Base-by-base conservation (phyloP, 2,329 filamentous ascomycete species). In the Hypomyces rosellus region DNA sequence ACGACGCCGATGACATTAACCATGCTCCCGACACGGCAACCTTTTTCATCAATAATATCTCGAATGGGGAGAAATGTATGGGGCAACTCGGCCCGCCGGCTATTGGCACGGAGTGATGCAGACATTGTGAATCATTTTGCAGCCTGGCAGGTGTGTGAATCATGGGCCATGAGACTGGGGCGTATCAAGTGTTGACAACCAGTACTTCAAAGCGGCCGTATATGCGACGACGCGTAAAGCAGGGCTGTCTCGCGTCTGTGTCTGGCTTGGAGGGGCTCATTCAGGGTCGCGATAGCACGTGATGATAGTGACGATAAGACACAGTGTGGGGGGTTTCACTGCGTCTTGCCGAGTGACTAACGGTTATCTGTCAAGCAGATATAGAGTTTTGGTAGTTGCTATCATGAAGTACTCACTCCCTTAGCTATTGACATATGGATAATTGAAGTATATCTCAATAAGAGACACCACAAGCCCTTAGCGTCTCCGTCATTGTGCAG, bases 1-100 rank as follows among this genome's bases (percentile, higher is more conserved):
- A 92, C 78, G 4, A 92, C 67, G 1, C 89, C 90, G 46, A 89
- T 76, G 38, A 93, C 69, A 66, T 73, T 85, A 55, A 84, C 71
- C 5, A 70, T 51, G 2, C 39, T 57, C 25, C 62, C 55, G 22
- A 57, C 14, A 8, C 56, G 43, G 25, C 25, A 11, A 42, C 65
- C 49, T 20, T 64, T 62, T 16, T 65, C 65, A 46, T 76, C 66
- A 53, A 82, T 59, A 16, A 81, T 61, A 30, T 73, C 63, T 54
- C 68, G 61, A 57, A 75, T 65, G 12, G 62, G 49, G 45, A 53
- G 52, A 49, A 63, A 65, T 44, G 57, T 55, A 16, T 52, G 49
- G 16, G 62, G 65, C 45, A 57, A 46, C 25, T 49, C 15, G 9
- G 15, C 47, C 34, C 40, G 51, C 38, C 30, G 44, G n/a, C 45